phyloP scores from a whole-genome alignment of 1,284 basidiomycete genomes.

The Coniophora puteana region DNA sequence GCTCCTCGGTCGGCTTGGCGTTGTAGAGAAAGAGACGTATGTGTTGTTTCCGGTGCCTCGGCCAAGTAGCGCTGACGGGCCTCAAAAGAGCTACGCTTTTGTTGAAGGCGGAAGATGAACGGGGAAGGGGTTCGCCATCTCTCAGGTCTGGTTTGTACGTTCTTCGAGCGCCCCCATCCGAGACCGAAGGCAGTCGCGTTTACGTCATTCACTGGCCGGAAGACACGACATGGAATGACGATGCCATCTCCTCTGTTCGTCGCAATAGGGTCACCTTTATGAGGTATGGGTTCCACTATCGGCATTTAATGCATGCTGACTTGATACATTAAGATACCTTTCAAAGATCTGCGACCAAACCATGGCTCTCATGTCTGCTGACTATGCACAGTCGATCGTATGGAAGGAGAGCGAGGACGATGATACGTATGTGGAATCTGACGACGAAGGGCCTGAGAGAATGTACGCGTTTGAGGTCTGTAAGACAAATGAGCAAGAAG shows the following conservation, averaged over 20 bases:
- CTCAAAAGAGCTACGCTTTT: constrained; percentile 13
- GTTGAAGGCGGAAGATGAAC: constrained; percentile 10
- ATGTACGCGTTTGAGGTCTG: constrained; percentile 54
- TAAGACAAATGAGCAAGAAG: constrained; percentile 57
- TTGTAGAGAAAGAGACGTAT: constrained; percentile 35
- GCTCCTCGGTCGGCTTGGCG: constrained; percentile 33
- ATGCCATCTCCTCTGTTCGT: constrained; percentile 37
- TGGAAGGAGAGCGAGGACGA: constrained; percentile 34
- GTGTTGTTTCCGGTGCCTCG: constrained; percentile 10
- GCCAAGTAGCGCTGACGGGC: neutral
- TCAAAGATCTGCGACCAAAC: constrained; percentile 54
- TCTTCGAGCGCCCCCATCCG: constrained; percentile 15
- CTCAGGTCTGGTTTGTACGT: constrained; percentile 53
- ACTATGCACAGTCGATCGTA: constrained; percentile 38
- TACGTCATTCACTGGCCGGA: constrained; percentile 62
- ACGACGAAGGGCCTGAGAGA: constrained; percentile 40
- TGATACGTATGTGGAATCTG: constrained; percentile 22
- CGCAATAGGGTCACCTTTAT: constrained; percentile 60
- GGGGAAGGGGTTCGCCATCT: constrained; percentile 16
- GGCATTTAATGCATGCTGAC: too few species aligned
- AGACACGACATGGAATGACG: constrained; percentile 55
- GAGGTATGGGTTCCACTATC: too few species aligned
- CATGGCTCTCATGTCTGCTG: constrained; percentile 42
- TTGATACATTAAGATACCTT: constrained; percentile 39
- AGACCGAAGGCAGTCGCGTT: constrained; percentile 17